Evolutionary conservation across 805 yeast species (phyloP), one percentile per base, ranked within the genome.

Genomic region (Pichia cabralensis): DNA sequence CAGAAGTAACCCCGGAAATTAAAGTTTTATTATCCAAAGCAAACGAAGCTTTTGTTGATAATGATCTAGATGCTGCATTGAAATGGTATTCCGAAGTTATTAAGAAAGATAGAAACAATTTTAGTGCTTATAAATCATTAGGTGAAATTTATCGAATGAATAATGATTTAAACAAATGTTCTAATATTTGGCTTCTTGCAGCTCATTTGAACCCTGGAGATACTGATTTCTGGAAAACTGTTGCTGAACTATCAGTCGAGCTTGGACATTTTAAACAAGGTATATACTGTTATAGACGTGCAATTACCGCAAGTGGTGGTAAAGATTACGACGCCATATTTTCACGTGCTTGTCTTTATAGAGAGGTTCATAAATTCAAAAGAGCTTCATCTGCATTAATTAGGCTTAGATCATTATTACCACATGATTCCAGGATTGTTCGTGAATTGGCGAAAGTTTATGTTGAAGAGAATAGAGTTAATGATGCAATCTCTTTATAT

Each of bases 111-210:
- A 78, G 83, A 11, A 71, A 72, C 44, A 80, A 82, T 52, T 79
- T 74, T 53, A 74, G 81, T 29, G 96, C 96, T 0, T 88, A 88
- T 62, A 79, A 81, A 48, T 81, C 94, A 0, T 59, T 86, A 29
- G 96, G 96, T 30, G 95, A 83, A 49, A 81, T 89, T 30, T 79
- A 81, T 44, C 67, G 74, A 36, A 61, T 70, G 34, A 78, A 75
- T 40, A 88, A 85, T 1, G 64, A 75, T 30, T 56, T 69, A 32
- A 74, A 77, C 43, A 80, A 81, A 49, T 73, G 94, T 53, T 76
- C 94, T 53, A 75, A 76, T 49, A 70, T 80, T 31, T 75, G 96
- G 95, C 61, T 81, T 46, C 48, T 82, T 35, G 92, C 94, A 20
- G 88, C 95, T 1, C 81, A 76, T 50, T 60, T 81, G 11, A 75